Conservation (phyloP, 257 asterid genomes). For the Nyctanthes arbortristis region DNA sequence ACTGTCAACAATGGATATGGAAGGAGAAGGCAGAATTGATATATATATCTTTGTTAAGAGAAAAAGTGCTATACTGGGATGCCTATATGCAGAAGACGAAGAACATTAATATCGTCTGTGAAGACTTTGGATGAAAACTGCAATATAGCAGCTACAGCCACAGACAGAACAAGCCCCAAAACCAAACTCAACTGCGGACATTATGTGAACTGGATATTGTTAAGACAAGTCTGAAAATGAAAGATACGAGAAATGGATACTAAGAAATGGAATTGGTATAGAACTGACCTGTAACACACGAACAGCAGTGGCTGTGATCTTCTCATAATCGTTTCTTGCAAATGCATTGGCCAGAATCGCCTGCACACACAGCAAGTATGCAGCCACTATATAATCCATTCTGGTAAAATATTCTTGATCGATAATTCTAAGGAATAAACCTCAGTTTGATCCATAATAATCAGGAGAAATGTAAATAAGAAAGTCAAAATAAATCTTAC, state of each 20-base stretch:
- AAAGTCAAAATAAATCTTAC: conserved; percentile 13
- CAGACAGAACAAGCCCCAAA: conserved; percentile 39
- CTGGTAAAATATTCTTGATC: too few species aligned
- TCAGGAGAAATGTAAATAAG: neutral
- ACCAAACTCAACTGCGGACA: conserved; percentile 37
- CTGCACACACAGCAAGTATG: conserved; percentile 21
- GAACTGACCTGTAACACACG: conserved; percentile 47
- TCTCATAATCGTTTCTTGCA: conserved; percentile 39
- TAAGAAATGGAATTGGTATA: neutral
- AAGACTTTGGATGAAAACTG: conserved; percentile 34
- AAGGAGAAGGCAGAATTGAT: neutral
- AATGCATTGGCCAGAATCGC: conserved; percentile 52
- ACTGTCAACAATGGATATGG: neutral
- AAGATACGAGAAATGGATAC: neutral
- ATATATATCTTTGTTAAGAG: neutral
- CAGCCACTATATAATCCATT: neutral
- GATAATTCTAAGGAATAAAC: too few species aligned
- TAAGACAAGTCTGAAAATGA: neutral
- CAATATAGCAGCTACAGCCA: conserved; percentile 26
- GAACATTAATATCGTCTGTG: conserved; percentile 35
- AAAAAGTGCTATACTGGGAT: conserved; percentile 45
- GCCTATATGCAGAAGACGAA: conserved; percentile 35
- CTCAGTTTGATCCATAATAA: neutral
- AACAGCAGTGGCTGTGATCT: conserved; percentile 34
- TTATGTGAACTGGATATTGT: conserved; percentile 1